Percentiles rank a stretch among this genome's conserved stretches.
Conservation (phyloP, 2,329 filamentous ascomycete species). For the Claviceps pazoutovae region DNA sequence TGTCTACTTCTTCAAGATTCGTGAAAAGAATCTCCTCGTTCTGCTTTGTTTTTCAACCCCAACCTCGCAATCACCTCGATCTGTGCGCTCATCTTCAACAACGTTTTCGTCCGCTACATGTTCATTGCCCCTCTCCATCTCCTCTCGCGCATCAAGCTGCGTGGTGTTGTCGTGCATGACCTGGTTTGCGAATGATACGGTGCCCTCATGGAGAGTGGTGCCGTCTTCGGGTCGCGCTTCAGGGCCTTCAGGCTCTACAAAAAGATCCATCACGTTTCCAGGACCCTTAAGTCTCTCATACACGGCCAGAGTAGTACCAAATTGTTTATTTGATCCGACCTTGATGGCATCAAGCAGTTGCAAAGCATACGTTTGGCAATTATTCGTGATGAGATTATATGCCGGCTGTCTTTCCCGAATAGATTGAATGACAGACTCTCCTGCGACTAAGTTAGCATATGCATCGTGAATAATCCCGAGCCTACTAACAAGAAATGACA, state of each 20-base stretch:
- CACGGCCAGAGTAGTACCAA: slow-evolving; percentile 38
- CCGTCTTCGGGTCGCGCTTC: slow-evolving; percentile 14
- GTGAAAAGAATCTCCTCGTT: slow-evolving; percentile 7
- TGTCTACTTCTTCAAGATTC: slow-evolving; percentile 5
- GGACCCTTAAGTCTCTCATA: slow-evolving; percentile 36
- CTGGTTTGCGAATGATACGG: slow-evolving; percentile 34
- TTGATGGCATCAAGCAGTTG: slow-evolving; percentile 40
- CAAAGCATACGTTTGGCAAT: slow-evolving; percentile 44
- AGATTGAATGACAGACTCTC: slow-evolving; percentile 37
- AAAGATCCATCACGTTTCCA: slow-evolving; percentile 38
- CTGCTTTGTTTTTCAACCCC: neutral
- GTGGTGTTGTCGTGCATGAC: slow-evolving; percentile 41
- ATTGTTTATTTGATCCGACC: slow-evolving; percentile 33
- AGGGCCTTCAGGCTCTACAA: slow-evolving; percentile 12
- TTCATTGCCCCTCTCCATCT: slow-evolving; percentile 11
- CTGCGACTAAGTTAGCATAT: slow-evolving; percentile 15
- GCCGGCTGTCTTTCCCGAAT: slow-evolving; percentile 34
- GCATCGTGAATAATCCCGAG: neutral
- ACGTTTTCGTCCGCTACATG: slow-evolving; percentile 5
- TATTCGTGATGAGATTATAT: slow-evolving; percentile 46
- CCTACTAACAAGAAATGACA: neutral
- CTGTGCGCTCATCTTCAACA: slow-evolving; percentile 5
- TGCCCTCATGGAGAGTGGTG: slow-evolving; percentile 14
- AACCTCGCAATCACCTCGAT: neutral
- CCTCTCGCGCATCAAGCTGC: slow-evolving; percentile 30